phyloP scores from a whole-genome alignment of 805 yeast species.

The Cyberlindnera maritima region DNA sequence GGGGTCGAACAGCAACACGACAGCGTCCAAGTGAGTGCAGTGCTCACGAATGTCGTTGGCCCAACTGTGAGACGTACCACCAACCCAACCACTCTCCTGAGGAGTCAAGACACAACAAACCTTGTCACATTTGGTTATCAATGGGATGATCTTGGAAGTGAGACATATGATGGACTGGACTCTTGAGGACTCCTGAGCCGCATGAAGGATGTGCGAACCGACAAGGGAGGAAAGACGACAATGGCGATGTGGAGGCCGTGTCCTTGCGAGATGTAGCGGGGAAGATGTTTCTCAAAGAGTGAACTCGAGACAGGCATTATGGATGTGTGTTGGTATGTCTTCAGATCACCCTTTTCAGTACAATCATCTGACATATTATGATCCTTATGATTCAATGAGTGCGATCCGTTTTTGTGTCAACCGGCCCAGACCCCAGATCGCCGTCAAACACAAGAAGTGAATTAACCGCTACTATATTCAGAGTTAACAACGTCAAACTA shows the following conservation, averaged over 20 bases:
- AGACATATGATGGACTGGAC: neutral
- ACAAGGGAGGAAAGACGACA: constrained; percentile 3
- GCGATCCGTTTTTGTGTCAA: no score
- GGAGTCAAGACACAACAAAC: neutral
- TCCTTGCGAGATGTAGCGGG: neutral
- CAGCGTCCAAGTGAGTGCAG: constrained; percentile 1
- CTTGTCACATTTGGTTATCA: neutral
- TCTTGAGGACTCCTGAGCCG: neutral
- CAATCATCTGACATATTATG: no score
- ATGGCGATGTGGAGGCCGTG: constrained; percentile 2
- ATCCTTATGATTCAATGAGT: no score
- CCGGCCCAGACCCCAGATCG: no score
- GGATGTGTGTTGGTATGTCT: no score
- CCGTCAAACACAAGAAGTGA: no score
- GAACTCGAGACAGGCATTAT: no score
- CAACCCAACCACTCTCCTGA: neutral
- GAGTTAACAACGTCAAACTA: no score
- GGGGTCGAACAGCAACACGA: constrained; percentile 3
- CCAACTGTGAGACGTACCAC: neutral
- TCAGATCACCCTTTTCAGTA: no score
- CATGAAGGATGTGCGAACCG: constrained; percentile 1
- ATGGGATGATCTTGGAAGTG: neutral
- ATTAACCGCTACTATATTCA: no score
- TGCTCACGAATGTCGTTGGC: neutral
- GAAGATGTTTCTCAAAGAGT: no score